phyloP scores from a whole-genome alignment of 2,329 filamentous ascomycete species.

The Aspergillus proliferans region DNA sequence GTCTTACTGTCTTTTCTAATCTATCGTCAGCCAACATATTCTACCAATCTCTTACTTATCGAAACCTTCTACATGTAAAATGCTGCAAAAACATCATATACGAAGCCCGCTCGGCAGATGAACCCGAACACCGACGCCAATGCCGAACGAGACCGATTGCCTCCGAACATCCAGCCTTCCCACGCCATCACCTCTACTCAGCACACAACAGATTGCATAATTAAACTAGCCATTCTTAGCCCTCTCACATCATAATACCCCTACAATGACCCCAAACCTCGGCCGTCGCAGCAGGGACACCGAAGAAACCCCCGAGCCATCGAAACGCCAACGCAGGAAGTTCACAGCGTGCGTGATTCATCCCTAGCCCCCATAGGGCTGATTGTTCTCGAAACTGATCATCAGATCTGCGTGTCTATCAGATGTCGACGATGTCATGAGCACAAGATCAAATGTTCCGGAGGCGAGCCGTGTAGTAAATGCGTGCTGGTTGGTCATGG shows the following conservation, averaged over 20 bases:
- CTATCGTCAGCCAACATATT: no score
- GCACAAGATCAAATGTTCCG: conserved; percentile 45
- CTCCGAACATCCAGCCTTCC: not conserved
- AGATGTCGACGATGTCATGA: conserved; percentile 41
- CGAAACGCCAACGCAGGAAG: conserved; percentile 21
- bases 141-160: not conserved
- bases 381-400: not conserved
- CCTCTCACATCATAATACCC: not conserved
- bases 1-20: no score
- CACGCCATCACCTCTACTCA: not conserved
- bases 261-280: conserved; percentile 6
- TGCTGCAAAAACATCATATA: no score
- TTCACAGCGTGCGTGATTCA: conserved; percentile 24
- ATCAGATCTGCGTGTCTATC: not conserved
- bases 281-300: conserved; percentile 6
- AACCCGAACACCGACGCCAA: not conserved
- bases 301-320: conserved; percentile 7
- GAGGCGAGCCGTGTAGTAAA: conserved; percentile 38
- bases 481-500: conserved; percentile 34
- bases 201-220: no score
- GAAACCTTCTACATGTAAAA: no score
- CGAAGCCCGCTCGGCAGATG: not conserved
- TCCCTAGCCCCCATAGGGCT: not conserved
- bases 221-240: not conserved
- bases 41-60: no score